A percentile compares a stretch with the other conserved stretches of the same genome.
Conservation (phyloP, 768 basidiomycete species). For the Floccularia luteovirens region DNA sequence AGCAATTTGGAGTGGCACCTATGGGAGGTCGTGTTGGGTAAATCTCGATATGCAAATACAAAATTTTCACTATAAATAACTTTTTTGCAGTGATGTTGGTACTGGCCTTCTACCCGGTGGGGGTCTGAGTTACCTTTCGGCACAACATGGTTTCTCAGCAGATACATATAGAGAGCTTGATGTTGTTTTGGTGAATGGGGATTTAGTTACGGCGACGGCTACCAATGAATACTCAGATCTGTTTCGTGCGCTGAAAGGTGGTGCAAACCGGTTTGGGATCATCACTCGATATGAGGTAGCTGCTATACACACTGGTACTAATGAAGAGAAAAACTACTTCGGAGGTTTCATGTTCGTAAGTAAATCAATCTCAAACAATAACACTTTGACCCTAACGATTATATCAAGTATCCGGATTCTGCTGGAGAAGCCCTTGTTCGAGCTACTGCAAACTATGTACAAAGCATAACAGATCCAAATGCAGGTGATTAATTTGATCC, state of each 20-base stretch:
- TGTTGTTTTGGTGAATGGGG: constrained; percentile 32
- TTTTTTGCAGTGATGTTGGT: constrained; percentile 24
- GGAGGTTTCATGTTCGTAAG: constrained; percentile 30
- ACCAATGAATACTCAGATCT: constrained; percentile 32
- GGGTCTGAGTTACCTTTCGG: constrained; percentile 30
- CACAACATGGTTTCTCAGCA: constrained; percentile 30
- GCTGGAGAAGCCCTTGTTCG: constrained; percentile 27
- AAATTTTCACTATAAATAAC: neutral
- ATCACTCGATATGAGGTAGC: constrained; percentile 33
- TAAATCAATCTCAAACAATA: neutral
- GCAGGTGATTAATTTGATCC: constrained; percentile 30
- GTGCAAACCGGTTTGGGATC: constrained; percentile 38
- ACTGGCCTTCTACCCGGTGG: constrained; percentile 37
- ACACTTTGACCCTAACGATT: neutral
- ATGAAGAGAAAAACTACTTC: constrained; percentile 26
- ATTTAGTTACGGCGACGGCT: constrained; percentile 30
- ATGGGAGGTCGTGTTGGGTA: constrained; percentile 30
- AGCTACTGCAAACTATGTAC: constrained; percentile 26
- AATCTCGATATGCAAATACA: constrained; percentile 3
- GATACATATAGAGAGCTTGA: constrained; percentile 29
- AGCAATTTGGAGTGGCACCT: constrained; percentile 33
- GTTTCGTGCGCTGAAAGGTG: constrained; percentile 36
- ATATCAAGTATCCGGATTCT: constrained; percentile 26
- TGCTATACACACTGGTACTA: constrained; percentile 29
- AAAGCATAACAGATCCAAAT: constrained; percentile 26